Evolutionary conservation across 176 grass and related monocot genomes (phyloP).

Genomic region (Bothriochloa decipiens): DNA sequence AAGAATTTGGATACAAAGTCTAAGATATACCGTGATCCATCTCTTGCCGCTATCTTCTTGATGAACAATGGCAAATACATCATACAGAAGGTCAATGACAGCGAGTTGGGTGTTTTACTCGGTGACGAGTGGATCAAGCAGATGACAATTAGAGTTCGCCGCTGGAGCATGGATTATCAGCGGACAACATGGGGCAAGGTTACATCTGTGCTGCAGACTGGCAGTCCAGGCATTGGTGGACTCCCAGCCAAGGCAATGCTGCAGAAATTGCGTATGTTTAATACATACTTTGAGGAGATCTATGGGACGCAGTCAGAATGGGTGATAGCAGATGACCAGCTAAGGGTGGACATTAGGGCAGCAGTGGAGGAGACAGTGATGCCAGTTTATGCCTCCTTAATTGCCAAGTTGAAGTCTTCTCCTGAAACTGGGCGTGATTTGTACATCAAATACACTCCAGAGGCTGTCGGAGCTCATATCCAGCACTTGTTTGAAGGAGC

Average conservation of each 20-base stretch:
- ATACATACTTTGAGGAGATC: constrained; percentile 83
- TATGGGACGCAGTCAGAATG: constrained; percentile 58
- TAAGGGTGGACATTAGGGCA: constrained; percentile 61
- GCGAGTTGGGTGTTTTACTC: constrained; percentile 74
- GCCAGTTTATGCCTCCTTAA: constrained; percentile 66
- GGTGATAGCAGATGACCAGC: constrained; percentile 77
- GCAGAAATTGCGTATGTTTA: constrained; percentile 87
- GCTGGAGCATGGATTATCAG: constrained; percentile 86
- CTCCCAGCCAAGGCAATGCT: constrained; percentile 50
- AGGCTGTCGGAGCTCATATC: constrained; percentile 68
- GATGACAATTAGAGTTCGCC: constrained; percentile 72
- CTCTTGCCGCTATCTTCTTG: constrained; percentile 80
- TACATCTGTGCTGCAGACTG: constrained; percentile 64
- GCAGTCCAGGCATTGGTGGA: constrained; percentile 54
- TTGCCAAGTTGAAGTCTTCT: constrained; percentile 59
- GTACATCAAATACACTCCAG: constrained; percentile 69
- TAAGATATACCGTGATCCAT: constrained; percentile 75
- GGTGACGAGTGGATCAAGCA: constrained; percentile 92
- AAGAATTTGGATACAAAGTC: constrained; percentile 87
- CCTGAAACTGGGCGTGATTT: constrained; percentile 59
- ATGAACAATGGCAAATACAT: constrained; percentile 93
- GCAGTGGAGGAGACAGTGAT: constrained; percentile 59
- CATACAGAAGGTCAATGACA: constrained; percentile 85
- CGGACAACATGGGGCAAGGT: constrained; percentile 81
- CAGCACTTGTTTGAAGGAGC: constrained; percentile 75